Base-by-base conservation (phyloP, 2,329 filamentous ascomycete species). In the Thermoascus crustaceus region DNA sequence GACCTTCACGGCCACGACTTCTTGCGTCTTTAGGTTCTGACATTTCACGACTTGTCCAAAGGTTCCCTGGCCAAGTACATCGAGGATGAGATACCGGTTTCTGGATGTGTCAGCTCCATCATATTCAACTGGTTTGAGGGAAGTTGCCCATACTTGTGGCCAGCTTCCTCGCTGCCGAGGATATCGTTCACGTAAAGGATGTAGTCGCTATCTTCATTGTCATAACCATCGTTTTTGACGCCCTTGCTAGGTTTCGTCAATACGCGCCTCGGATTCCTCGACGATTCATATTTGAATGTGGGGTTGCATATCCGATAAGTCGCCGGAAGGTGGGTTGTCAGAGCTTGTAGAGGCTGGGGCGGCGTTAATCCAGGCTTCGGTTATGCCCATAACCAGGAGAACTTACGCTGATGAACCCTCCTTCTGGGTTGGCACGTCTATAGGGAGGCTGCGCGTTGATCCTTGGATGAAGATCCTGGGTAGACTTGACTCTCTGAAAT, bases 131-230 rank as follows among this genome's bases (percentile, higher is more conserved):
- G 10, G 25, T 19, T 30, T 20, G 5, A 32, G 19, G 11, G 22
- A 9, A 8, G 16, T 22, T 22, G 20, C 19, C 30, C 27, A 57
- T 69, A 87, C 85, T 96, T 98, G 69, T 98, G 91, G 25, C 91
- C 91, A 43, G 89, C 89, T 61, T 98, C 91, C 64, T 98, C 91
- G 9, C 89, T 96, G 7, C 91, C 91, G 36, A 98, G 70, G 45
- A 98, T 98, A 58, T 98, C 91, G 60, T 98, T 98, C 52, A 98
- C 91, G 52, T 96, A 98, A 48, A 98, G 76, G 54, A 98, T 98
- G 58, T 98, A 98, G 57, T 98, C 91, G 61, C 91, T 96, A 50
- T 98, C 91, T 60, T 98, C 91, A 49, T 98, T 98, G 57, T 98
- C 91, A 55, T 91, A 98, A 3, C 91, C 91, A 66, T 98, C 91